A percentile compares a stretch with the other conserved stretches of the same genome.
These are phyloP conservation scores for Candida silvicultrix DNA, from an alignment of 805 yeast species.

Conservation along the genomic window DNA sequence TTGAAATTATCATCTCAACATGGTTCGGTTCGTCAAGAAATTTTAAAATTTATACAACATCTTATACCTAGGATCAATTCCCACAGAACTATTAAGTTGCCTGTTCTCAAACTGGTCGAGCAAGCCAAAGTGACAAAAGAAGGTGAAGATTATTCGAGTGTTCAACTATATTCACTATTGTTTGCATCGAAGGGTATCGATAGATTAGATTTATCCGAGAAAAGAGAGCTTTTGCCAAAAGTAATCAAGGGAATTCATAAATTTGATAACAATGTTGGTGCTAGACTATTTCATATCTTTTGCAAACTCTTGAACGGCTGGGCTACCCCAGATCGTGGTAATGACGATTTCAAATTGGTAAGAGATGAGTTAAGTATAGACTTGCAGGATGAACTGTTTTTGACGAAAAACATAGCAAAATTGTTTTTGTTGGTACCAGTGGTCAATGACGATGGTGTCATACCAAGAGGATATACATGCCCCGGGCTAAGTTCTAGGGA, in stretches of 20 bases:
- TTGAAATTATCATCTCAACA: constrained; percentile 73
- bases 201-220: constrained; percentile 36
- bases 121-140: constrained; percentile 56
- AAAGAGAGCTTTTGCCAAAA: constrained; percentile 36
- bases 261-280: constrained; percentile 31
- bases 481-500: constrained; percentile 63
- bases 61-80: constrained; percentile 61
- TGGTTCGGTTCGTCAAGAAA: constrained; percentile 56
- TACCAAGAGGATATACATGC: constrained; percentile 39
- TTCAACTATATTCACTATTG: constrained; percentile 55
- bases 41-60: constrained; percentile 61
- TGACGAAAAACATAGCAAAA: constrained; percentile 43
- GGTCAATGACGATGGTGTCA: constrained; percentile 27
- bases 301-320: constrained; percentile 46
- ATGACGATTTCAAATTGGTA: constrained; percentile 33
- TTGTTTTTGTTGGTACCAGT: constrained; percentile 53
- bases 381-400: constrained; percentile 35
- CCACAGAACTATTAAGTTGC: constrained; percentile 49
- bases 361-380: constrained; percentile 31
- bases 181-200: constrained; percentile 66
- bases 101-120: constrained; percentile 51
- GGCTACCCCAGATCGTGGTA: constrained; percentile 42
- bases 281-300: constrained; percentile 58
- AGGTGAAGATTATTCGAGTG: constrained; percentile 40
- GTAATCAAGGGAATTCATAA: constrained; percentile 40